phyloP scores from a whole-genome alignment of 2,329 filamentous ascomycete genomes.

The Botrytis fabae region DNA sequence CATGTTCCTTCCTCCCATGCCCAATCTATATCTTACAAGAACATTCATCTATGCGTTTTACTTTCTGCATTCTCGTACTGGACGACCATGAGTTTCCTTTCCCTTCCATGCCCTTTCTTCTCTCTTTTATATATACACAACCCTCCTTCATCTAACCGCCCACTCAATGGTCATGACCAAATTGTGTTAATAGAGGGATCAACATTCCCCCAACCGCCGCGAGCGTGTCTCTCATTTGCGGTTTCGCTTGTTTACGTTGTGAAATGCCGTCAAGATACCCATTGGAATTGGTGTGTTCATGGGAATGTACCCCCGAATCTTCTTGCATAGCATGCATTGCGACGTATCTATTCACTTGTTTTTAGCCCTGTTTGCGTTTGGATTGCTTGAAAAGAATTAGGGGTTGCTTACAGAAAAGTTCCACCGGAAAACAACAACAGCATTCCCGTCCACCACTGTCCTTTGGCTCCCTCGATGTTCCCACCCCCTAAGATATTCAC shows the following conservation, averaged over 20 bases:
- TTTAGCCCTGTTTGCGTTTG: conserved; percentile 22
- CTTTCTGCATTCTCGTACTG: neutral
- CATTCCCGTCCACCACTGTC: conserved; percentile 87
- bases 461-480: conserved; percentile 51
- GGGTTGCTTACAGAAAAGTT: conserved; percentile 77
- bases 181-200: conserved; percentile 72
- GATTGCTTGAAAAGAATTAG: neutral
- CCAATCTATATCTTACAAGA: neutral
- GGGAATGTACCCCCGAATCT: conserved; percentile 48
- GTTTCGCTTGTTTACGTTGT: conserved; percentile 55
- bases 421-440: conserved; percentile 92
- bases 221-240: conserved; percentile 67
- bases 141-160: neutral
- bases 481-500: conserved; percentile 71
- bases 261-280: conserved; percentile 53
- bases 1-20: neutral
- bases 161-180: conserved; percentile 67
- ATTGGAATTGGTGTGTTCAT: conserved; percentile 48
- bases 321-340: conserved; percentile 99
- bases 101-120: neutral
- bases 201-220: conserved; percentile 76
- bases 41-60: neutral
- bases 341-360: conserved; percentile 67
- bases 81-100: neutral
- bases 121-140: neutral